Evolutionary conservation across 805 yeast genomes (phyloP), one percentile per base, ranked within the genome.

Genomic region (Ogataea parapolymorpha): DNA sequence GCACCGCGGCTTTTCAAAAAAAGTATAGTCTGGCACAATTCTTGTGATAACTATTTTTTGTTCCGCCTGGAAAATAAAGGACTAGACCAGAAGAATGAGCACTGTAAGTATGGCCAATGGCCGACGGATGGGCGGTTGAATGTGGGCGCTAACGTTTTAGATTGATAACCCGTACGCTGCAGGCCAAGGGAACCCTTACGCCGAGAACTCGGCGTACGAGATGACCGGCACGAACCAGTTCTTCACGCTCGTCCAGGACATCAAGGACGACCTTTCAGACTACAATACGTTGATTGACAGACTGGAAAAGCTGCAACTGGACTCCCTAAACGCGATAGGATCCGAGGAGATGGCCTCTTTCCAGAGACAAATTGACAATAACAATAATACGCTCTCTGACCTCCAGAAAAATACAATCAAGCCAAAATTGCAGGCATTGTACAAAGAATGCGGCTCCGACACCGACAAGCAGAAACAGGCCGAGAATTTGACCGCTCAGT

Each of bases 381-480:
- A 86, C 44, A 81, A 82, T 37, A 70, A 84, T 35, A 95, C 89
- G 61, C 86, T 95, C 3, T 75, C 85, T 32, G 77, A 85, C 39
- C 73, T 88, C 55, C 95, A 91, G 59, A 73, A 75, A 48, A 53
- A 56, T 26, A 73, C 75, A 42, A 78, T 93, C 61, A 90, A 87
- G 66, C 65, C 71, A 46, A 76, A 87, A 58, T 82, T 93, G 62
- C 86, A 87, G 63, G 68, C 74, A 46, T 81, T 86, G 39, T 95
- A 87, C 65, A 75, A 80, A 48, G 72, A 73, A 38, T 83, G 86
- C 28, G 76, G 76, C 34, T 74, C 72, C 37, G 96, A 89, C 68
- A 68, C 78, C 33, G 85, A 93, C 56, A 88, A 87, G 65, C 79
- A 80, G 58, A 86, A 85, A 46, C 98, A 93, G 70, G 95, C 95